Percentiles rank a stretch among this genome's conserved stretches.
These are phyloP conservation scores for Effrenium voratum DNA, from an alignment of 73 alveolate species.

Conservation along the genomic window DNA sequence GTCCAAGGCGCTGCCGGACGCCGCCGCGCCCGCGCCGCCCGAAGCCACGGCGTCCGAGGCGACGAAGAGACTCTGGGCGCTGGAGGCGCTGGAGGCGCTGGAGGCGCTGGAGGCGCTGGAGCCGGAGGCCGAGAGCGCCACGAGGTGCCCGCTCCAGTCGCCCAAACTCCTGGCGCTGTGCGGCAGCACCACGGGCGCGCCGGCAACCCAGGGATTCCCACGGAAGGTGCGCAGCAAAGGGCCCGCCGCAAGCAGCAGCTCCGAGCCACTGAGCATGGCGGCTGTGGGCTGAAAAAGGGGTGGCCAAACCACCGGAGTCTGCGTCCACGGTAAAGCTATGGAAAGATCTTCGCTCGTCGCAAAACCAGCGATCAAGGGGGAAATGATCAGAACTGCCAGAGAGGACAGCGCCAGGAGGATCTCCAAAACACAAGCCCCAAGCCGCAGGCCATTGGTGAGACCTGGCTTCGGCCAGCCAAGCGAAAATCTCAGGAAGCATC, in stretches of 20 bases:
- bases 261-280: conserved; percentile 5
- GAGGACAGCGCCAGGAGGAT: conserved; percentile 38
- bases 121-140: neutral
- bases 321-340: neutral
- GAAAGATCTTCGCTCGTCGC: neutral
- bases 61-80: neutral
- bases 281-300: conserved; percentile 59
- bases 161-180: conserved; percentile 17
- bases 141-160: conserved; percentile 19
- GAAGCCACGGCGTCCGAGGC: neutral
- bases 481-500: too few species aligned
- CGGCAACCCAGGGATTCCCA: neutral
- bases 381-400: neutral
- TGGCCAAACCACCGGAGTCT: neutral
- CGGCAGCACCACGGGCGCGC: conserved; percentile 51
- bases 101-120: neutral
- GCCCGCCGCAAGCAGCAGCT: conserved; percentile 64
- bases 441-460: neutral
- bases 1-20: neutral
- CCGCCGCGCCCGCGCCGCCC: neutral
- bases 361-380: neutral
- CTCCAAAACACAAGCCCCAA: conserved; percentile 51
- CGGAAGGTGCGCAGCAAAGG: conserved; percentile 55
- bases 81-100: neutral
- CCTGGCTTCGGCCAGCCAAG: too few species aligned